phyloP scores from a whole-genome alignment of 169 alveolate genomes.

The Eimeria tenella region DNA sequence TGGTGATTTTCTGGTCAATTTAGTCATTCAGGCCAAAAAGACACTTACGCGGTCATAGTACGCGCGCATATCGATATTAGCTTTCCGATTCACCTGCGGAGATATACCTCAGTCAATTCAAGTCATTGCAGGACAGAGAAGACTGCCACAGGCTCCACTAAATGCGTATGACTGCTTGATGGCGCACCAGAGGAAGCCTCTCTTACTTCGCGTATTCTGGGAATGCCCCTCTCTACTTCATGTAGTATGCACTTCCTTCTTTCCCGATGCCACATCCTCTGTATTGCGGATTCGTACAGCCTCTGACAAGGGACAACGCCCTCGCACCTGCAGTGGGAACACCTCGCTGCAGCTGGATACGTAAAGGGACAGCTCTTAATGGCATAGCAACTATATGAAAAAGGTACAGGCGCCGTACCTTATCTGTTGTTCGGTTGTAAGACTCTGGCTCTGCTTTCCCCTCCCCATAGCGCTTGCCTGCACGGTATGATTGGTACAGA shows the following conservation, averaged over 20 bases:
- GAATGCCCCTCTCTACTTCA: neutral
- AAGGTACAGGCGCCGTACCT: too few species aligned
- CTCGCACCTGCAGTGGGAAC: neutral
- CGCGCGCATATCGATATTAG: constrained; percentile 40
- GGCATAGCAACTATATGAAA: too few species aligned
- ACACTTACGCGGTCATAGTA: constrained; percentile 56
- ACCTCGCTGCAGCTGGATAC: neutral
- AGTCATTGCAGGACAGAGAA: neutral
- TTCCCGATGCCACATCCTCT: constrained; percentile 7
- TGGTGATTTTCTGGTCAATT: too few species aligned
- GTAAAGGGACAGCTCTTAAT: neutral
- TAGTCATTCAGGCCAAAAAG: neutral
- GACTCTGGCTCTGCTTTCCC: too few species aligned
- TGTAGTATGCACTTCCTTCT: constrained; percentile 55
- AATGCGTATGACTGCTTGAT: too few species aligned
- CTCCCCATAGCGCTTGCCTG: too few species aligned
- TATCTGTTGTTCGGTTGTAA: too few species aligned
- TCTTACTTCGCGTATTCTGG: neutral
- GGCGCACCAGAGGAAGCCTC: neutral
- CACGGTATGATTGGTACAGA: too few species aligned
- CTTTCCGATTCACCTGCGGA: constrained; percentile 1
- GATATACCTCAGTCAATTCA: neutral
- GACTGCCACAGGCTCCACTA: neutral
- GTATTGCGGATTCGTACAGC: constrained; percentile 52
- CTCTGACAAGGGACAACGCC: constrained; percentile 14